phyloP scores from a whole-genome alignment of 2,329 filamentous ascomycete species.

The Tympanopsis confertula region DNA sequence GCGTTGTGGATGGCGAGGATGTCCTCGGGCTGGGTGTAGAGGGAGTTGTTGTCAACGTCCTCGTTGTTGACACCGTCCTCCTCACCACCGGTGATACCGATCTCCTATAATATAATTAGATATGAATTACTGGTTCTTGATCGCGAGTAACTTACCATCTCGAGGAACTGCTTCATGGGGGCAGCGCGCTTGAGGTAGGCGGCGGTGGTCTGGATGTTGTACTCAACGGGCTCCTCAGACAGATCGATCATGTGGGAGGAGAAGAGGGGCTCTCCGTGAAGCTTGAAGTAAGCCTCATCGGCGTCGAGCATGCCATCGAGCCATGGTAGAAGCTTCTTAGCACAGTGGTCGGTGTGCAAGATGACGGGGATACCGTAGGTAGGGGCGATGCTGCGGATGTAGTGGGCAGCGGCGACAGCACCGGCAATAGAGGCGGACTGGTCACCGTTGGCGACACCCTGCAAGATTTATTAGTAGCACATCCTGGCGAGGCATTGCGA shows the following conservation, averaged over 20 bases:
- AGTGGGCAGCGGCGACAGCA: slow-evolving; percentile 80
- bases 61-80: slow-evolving; percentile 99
- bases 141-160: slow-evolving; percentile 58
- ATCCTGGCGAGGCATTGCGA: not conserved
- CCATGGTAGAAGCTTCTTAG: slow-evolving; percentile 98
- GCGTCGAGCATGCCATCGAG: slow-evolving; percentile 90
- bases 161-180: slow-evolving; percentile 96
- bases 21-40: slow-evolving; percentile 97
- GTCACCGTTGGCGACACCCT: slow-evolving; percentile 69
- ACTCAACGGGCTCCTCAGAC: slow-evolving; percentile 79
- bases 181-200: slow-evolving; percentile 88
- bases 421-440: slow-evolving; percentile 84
- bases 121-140: slow-evolving; percentile 2
- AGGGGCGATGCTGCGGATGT: slow-evolving; percentile 79
- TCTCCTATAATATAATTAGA: slow-evolving; percentile 38
- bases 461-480: slow-evolving; percentile 8
- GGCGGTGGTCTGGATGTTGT: slow-evolving; percentile 85
- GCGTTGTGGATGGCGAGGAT: slow-evolving; percentile 85
- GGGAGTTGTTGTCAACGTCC: slow-evolving; percentile 86
- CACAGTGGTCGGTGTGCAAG: slow-evolving; percentile 95
- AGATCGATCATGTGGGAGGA: slow-evolving; percentile 98
- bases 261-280: slow-evolving; percentile 84
- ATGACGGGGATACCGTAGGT: slow-evolving; percentile 82
- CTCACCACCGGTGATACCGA: slow-evolving; percentile 92
- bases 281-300: slow-evolving; percentile 92